Conservation (phyloP, 164 flowering plant genomes). For the Cinnamomum chago region DNA sequence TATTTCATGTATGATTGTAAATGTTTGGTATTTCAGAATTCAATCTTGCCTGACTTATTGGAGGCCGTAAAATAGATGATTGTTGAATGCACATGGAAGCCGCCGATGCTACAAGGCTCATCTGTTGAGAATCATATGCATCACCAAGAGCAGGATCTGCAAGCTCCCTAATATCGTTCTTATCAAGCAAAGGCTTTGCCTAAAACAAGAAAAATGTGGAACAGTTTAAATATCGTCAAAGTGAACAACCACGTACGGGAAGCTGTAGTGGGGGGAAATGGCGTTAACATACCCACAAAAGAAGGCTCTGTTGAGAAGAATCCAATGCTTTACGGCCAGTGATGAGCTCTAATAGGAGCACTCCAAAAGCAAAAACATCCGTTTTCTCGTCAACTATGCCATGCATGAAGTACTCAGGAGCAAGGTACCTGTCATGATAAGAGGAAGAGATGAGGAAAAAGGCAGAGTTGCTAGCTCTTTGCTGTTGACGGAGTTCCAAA, state of each 20-base stretch:
- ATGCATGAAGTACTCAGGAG: slow-evolving; percentile 95
- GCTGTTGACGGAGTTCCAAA: no score
- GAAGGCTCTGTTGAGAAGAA: slow-evolving; percentile 62
- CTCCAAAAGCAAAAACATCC: slow-evolving; percentile 87
- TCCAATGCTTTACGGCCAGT: slow-evolving; percentile 76
- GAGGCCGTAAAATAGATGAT: slow-evolving; percentile 53
- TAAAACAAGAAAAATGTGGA: slow-evolving; percentile 18
- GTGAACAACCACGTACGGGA: not conserved
- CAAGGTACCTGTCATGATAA: slow-evolving; percentile 62
- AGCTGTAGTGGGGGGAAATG: not conserved
- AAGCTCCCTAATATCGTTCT: slow-evolving; percentile 39
- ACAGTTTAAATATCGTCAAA: not conserved
- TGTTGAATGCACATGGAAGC: slow-evolving; percentile 64
- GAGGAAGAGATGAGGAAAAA: not conserved
- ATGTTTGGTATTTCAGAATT: not conserved
- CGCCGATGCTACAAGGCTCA: slow-evolving; percentile 35
- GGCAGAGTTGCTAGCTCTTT: not conserved
- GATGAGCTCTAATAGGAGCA: slow-evolving; percentile 76
- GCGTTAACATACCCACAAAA: slow-evolving; percentile 75
- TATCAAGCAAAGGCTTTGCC: slow-evolving; percentile 73
- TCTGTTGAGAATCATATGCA: slow-evolving; percentile 46
- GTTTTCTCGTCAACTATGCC: slow-evolving; percentile 95
- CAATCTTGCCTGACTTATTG: slow-evolving; percentile 67
- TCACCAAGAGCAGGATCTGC: slow-evolving; percentile 59
- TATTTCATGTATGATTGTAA: not conserved